Base-by-base conservation (phyloP, 306 rosid genomes). In the Carpinus viminea region DNA sequence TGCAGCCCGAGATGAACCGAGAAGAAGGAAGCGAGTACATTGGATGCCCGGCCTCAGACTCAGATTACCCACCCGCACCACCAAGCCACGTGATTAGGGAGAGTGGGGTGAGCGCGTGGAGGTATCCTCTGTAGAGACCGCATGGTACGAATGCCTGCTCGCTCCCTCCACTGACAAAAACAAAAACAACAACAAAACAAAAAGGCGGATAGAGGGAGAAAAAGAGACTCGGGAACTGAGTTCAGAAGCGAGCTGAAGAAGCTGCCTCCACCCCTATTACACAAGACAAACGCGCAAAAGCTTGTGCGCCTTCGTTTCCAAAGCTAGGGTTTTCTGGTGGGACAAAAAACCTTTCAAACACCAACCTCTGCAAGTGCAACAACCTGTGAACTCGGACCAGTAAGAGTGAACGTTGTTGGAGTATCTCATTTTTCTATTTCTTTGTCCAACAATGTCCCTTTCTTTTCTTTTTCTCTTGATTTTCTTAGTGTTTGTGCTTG, bases 191-290 rank as follows among this genome's bases (percentile, higher is more conserved):
- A 24, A 24, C 26, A 24, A 24, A 56, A 38, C 43, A 76, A 73
- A 73, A 70, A 70, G 86, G 76, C 76, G 65, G 70, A 72, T 41
- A 54, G 47, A 69, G 4, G 12, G 51, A 48, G 36, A 74, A 79
- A 61, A 66, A 72, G 81, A 26, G 64, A 79, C 88, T 86, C 80
- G 92, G 88, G 85, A 86, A 81, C 68, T 72, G 90, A 79, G 92
- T 87, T 1, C 79, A 26, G 72, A 82, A 78, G 51, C 61, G 78
- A 62, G 62, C 78, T 55, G 3, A 56, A 41, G 70, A 81, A 62
- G 68, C 48, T 72, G 28, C 81, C 48, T 61, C 71, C 79, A 64
- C n/a, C 72, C 80, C 47, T 18, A 72, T 77, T 4, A 38, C 31
- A 62, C 80, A 11, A 72, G 50, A 34, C 51, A 31, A 20, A 41